Base-by-base conservation (phyloP, 306 rosid genomes). In the Lathyrus sativus region DNA sequence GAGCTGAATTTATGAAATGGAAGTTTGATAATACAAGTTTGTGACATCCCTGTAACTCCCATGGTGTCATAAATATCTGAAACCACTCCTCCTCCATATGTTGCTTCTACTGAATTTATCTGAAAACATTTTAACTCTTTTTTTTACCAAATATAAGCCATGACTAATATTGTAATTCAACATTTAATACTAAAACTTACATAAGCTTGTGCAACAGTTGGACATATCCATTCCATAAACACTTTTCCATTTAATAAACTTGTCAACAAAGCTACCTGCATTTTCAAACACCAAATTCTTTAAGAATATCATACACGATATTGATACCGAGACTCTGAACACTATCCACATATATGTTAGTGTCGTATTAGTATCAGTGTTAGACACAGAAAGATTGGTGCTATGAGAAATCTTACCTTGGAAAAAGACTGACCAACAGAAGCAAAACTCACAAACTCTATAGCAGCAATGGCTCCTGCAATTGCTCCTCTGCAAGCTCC, bases 401-500 rank as follows among this genome's bases (percentile, higher is more conserved):
- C 4, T 17, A 49, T 11, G 2, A 54, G 9, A 6, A 24, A 22
- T 28, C 2, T 22, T 48, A 81, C 85, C 82, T 73, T 70, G 31
- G 77, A 73, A 4, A 74, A 7, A 24, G 79, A 5, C 45, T 41
- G 5, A 65, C 43, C 63, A 44, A 14, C 13, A 53, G 59, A 50
- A 10, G 5, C n/a, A 59, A 60, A 62, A 66, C 72, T 70, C 7
- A 61, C 13, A 66, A 78, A 45, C 71, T 71, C 70, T 2, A 82
- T 29, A 49, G 80, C 80, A 9, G 86, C 86, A 78, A 82, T 82
- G 44, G 86, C 83, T 26, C 86, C 86, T 38, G 70, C 51, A 5
- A 82, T 59, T 14, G 86, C 86, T 82, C 86, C 86, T 62, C 75
- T 82, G 5, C n/a, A n/a, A n/a, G n/a, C n/a, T n/a, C n/a, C n/a